Base-by-base conservation (phyloP, 306 rosid species). In the Canavalia gladiata region DNA sequence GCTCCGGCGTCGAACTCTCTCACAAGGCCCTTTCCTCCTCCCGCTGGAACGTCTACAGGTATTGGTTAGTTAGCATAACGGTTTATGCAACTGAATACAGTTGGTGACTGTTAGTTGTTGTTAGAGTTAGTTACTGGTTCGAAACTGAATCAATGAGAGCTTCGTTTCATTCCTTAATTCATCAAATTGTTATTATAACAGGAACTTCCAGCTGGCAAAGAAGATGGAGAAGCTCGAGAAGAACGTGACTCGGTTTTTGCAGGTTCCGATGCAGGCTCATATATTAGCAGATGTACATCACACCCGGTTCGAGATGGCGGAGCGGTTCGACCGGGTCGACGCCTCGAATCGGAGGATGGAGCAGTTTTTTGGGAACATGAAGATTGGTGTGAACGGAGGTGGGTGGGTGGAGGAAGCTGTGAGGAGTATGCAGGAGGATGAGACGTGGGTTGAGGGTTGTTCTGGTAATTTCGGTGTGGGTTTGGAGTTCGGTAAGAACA, bases 191-290 rank as follows among this genome's bases (percentile, higher is more conserved):
- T 18, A 18, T 18, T 18, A 18, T 18, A 18, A 18, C 25, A 86
- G 78, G 85, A 93, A 95, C 82, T 76, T 86, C 68, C 91, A 71
- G 47, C 84, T 90, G 0, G 89, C 91, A 1, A 77, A 79, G 10
- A 89, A 93, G 46, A 87, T 95, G 96, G 97, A 93, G 87, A 84
- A 60, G 87, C 90, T 95, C 0, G 98, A 93, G 47, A 91, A 89
- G 81, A 81, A n/a, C 1, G 90, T 95, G 0, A 54, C 82, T 2
- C 59, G 43, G 8, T 91, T 89, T 78, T 0, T 95, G 2, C 74
- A 86, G 18, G 87, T 90, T 8, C 90, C 90, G 1, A 12, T 88
- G 65, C 97, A 88, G 83, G 87, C 84, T 25, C 89, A 91, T 56
- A 83, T 95, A 25, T 70, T 93, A 2, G 98, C 99, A 0, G 99